Evolutionary conservation across 352 stramenopile species (phyloP), one percentile per base, ranked within the genome.

Genomic region (Pythium inflatum): DNA sequence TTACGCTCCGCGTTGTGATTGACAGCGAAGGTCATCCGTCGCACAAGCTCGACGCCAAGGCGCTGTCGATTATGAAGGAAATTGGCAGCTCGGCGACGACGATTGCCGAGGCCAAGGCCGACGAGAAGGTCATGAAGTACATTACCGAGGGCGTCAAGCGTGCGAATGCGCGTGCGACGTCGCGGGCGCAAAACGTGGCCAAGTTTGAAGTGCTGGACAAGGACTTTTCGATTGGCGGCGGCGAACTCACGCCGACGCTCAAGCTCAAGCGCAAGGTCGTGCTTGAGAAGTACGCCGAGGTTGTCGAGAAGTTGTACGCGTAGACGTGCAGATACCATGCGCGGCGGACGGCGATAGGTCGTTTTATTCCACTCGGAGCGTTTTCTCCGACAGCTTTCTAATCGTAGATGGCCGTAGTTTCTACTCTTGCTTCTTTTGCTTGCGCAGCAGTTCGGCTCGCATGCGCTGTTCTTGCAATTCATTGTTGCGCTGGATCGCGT

Each of bases 181-280:
- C 88, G 68, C 88, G 87, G 58, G 88, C 89, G 50, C 86, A 95
- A 72, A 91, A 85, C 69, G 71, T 98, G 14, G 83, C 73, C 71
- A 98, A 98, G 80, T 98, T 86, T 73, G 68, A 81, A 57, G 79
- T 98, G 45, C 73, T 98, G 22, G 80, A 93, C 58, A 83, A 78
- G 56, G 93, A 98, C 78, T 98, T 99, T 66, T 95, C 86, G 38
- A 91, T 98, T 41, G 68, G 74, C 49, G 91, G 81, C 48, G 90
- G 93, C 62, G 95, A 98, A 71, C 80, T 99, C n/a, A 99, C 96
- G 53, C 94, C 97, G 36, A 99, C 97, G 69, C 82, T 99, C 66
- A 99, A 99, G 81, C 79, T 98, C 43, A 98, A 98, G 88, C 92
- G 96, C 61, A 90, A 91, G 71, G 51, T 98, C 41, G 93, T 98